Percentiles rank a stretch among this genome's conserved stretches.
Conservation (phyloP, 2,329 filamentous ascomycete genomes). For the Cercospora beticola region DNA sequence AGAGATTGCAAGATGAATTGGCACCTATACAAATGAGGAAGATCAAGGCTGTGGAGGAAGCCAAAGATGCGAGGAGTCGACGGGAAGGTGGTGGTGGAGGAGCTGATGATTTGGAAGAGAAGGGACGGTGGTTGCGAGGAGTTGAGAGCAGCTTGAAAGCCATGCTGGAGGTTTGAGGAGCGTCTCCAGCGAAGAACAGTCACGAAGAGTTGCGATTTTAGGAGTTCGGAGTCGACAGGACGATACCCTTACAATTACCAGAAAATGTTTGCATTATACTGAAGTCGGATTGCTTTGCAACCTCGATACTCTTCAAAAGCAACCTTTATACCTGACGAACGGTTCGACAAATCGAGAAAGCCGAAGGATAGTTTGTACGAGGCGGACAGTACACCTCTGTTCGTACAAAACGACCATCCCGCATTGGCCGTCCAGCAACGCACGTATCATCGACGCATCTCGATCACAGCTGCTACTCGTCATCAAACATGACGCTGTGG, state of each 20-base stretch:
- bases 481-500: not conserved
- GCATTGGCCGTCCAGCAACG: not conserved
- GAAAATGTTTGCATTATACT: not conserved
- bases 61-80: constrained; percentile 67
- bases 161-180: constrained; percentile 57
- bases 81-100: constrained; percentile 63
- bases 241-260: not conserved
- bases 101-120: constrained; percentile 72
- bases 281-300: not conserved
- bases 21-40: constrained; percentile 66
- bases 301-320: not conserved
- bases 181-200: not conserved
- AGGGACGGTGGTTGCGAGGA: constrained; percentile 71
- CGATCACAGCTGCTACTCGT: not conserved
- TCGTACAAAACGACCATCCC: not conserved
- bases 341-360: not conserved
- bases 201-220: not conserved
- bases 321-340: not conserved
- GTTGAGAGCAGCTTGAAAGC: constrained; percentile 63
- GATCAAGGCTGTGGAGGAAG: constrained; percentile 63
- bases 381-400: not conserved
- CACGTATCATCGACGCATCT: not conserved
- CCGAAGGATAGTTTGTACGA: not conserved
- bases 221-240: not conserved
- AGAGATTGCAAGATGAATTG: constrained; percentile 66